Evolutionary conservation across 2,329 filamentous ascomycete genomes (phyloP).

Genomic region (Chaetothyriales sp.): DNA sequence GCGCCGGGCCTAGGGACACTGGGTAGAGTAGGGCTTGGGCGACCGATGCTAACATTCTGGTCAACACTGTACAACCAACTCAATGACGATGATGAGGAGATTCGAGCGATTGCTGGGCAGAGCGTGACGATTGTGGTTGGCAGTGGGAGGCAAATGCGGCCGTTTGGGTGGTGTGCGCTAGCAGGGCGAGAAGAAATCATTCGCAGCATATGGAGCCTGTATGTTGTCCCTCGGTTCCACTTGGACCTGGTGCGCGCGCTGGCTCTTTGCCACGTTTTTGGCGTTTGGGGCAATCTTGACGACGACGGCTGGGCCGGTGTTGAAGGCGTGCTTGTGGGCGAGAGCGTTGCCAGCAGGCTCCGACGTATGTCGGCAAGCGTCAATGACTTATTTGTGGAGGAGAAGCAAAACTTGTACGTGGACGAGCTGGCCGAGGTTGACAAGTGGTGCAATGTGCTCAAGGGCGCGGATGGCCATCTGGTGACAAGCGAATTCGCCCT

Average conservation of each 20-base stretch:
- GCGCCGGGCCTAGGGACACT: conserved; percentile 28
- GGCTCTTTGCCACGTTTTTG: not conserved
- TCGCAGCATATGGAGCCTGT: not conserved
- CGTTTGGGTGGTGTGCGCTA: conserved; percentile 29
- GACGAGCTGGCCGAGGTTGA: conserved; percentile 64
- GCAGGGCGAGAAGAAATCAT: conserved; percentile 28
- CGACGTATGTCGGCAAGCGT: not conserved
- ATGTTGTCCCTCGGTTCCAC: conserved; percentile 15
- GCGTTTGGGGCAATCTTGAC: not conserved
- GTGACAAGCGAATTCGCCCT: conserved; percentile 4
- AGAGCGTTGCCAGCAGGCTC: not conserved
- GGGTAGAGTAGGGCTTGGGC: conserved; percentile 13
- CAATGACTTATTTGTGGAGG: conserved; percentile 66
- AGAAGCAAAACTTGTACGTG: conserved; percentile 89
- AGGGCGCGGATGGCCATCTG: conserved; percentile 2
- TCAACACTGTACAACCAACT: conserved; percentile 57
- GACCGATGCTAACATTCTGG: conserved; percentile 2
- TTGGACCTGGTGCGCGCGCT: conserved; percentile 22
- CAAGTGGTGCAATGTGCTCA: conserved; percentile 50
- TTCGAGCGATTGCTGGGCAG: conserved; percentile 50
- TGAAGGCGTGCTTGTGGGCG: not conserved
- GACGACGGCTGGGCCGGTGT: not conserved
- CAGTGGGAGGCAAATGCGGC: not conserved
- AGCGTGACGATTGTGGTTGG: conserved; percentile 1
- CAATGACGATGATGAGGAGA: conserved; percentile 84